Conservation (phyloP, 2,329 filamentous ascomycete species). For the Chaetomiaceae sp. region DNA sequence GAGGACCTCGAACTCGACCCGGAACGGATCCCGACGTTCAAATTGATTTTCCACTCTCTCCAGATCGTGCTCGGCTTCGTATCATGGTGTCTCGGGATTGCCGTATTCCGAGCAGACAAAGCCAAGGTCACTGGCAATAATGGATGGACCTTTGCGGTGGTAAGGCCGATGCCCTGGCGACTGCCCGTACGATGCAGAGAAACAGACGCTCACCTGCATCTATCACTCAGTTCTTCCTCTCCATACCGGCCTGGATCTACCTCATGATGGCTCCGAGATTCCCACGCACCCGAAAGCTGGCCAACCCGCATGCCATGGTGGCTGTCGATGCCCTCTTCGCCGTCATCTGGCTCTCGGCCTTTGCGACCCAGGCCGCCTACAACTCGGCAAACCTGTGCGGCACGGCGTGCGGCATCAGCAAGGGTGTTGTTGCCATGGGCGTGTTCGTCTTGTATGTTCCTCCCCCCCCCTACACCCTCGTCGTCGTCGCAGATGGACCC, state of each 20-base stretch:
- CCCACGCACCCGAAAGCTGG: constrained; percentile 55
- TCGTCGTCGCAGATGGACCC: background rate
- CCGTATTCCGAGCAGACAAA: constrained; percentile 48
- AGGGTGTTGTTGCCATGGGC: constrained; percentile 57
- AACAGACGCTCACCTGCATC: background rate
- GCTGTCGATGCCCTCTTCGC: constrained; percentile 52
- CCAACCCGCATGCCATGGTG: constrained; percentile 58
- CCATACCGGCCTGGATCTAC: constrained; percentile 60
- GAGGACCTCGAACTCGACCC: constrained; percentile 49
- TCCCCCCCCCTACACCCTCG: background rate
- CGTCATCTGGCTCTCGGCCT: constrained; percentile 62
- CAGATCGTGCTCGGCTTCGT: constrained; percentile 53
- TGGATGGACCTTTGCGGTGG: constrained; percentile 61
- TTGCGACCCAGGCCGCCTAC: constrained; percentile 60
- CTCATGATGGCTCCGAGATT: constrained; percentile 61
- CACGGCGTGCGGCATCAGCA: constrained; percentile 54
- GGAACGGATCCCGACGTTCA: constrained; percentile 50
- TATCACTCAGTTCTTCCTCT: constrained; percentile 55
- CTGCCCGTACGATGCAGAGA: background rate
- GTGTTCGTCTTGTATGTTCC: constrained; percentile 56
- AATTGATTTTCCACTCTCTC: constrained; percentile 52
- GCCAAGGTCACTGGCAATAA: constrained; percentile 52
- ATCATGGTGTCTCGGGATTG: constrained; percentile 55
- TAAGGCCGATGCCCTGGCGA: constrained; percentile 35
- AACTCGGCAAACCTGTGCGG: constrained; percentile 54